Evolutionary conservation across 208 protist species (phyloP).

Genomic region (Leishmania tropica): DNA sequence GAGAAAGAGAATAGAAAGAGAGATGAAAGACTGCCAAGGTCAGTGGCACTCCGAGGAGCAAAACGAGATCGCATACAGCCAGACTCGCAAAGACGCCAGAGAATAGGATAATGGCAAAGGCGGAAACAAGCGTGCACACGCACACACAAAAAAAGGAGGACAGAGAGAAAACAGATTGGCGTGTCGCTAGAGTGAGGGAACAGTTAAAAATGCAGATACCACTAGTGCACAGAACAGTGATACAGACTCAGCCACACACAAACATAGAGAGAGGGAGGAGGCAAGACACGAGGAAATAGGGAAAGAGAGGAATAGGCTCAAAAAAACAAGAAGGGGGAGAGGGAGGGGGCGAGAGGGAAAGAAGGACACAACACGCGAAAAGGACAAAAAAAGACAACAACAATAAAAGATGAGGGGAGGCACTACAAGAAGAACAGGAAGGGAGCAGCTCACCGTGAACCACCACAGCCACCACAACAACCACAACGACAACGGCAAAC

Average conservation of each 20-base stretch:
- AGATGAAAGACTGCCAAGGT: background rate
- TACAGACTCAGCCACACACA: background rate
- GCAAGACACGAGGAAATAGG: background rate
- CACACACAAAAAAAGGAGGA: background rate
- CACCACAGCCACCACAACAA: background rate
- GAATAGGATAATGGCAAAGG: background rate
- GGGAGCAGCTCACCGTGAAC: too few relatives aligned
- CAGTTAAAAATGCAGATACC: background rate
- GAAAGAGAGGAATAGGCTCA: background rate
- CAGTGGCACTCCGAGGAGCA: background rate
- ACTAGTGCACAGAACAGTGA: background rate
- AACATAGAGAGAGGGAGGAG: background rate
- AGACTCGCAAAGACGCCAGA: constrained; percentile 1
- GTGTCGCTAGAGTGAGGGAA: background rate
- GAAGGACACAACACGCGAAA: background rate
- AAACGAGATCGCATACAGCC: background rate
- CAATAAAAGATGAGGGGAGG: background rate
- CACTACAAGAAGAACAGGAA: background rate
- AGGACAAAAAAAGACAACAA: constrained; percentile 4
- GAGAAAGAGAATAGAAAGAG: constrained; percentile 3
- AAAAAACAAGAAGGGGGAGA: constrained; percentile 12
- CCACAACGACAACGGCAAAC: background rate
- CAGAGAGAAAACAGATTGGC: background rate
- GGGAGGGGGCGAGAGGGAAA: background rate
- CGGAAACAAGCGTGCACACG: background rate